Base-by-base conservation (phyloP, 2,329 filamentous ascomycete species). In the Trichoderma citrinoviride region DNA sequence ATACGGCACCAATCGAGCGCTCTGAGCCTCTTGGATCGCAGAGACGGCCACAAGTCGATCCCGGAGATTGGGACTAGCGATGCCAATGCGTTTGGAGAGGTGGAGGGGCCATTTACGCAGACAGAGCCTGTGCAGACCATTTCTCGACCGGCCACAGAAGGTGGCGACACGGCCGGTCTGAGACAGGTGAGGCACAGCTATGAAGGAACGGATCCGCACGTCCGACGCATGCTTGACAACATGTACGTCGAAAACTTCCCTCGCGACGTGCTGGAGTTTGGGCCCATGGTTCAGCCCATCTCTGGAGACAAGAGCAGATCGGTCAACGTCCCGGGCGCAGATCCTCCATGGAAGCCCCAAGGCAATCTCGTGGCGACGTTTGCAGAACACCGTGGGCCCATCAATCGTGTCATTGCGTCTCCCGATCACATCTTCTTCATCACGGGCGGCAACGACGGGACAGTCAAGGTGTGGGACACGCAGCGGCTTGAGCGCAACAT, bases 361-460 rank as follows among this genome's bases (percentile, higher is more conserved):
- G 93, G 95, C 1, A 89, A 87, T 58, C 82, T 98, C 8, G 90
- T 98, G 21, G 92, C 93, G 2, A 92, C 92, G 1, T 93, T 98
- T 72, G 87, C 91, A 1, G 95, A 99, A 74, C 95, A 99, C 73
- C 88, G 83, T 29, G 92, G 87, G 0, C 86, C 91, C 7, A 87
- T 98, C 68, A 97, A 90, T 72, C 87, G 93, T 10, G 86, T 98
- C 12, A 82, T 90, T 2, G 86, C 92, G 7, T 89, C 95, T 1
- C 92, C 94, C 0, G 95, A 99, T 73, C 94, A 99, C 74, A 81
- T 89, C 5, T 99, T 99, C 78, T 99, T 99, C 76, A 84, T 97
- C 64, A 98, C 95, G 0, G 94, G 89, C 7, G 94, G 93, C 10
- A 92, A 97, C 72, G 95, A 99, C 76, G 92, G 95, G 3, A 87